These are phyloP conservation scores for Picochlorum sp. DNA, from an alignment of 139 green algal genomes.

Conservation along the genomic window DNA sequence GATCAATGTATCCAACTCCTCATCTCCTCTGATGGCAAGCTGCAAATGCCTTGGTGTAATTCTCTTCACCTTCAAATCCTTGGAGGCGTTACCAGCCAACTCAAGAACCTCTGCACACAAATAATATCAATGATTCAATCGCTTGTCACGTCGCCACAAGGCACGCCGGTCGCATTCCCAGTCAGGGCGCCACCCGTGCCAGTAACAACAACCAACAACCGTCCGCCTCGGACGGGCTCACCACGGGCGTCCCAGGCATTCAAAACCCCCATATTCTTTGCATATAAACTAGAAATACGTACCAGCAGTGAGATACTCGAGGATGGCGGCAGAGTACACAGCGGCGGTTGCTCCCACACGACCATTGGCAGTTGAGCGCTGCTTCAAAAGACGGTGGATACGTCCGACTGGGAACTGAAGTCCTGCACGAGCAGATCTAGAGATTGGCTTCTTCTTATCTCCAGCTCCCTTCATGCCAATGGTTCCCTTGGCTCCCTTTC, in stretches of 20 bases:
- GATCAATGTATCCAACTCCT: slow-evolving; percentile 99
- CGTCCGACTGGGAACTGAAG: slow-evolving; percentile 96
- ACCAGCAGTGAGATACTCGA: slow-evolving; percentile 52
- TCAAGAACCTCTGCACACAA: slow-evolving; percentile 96
- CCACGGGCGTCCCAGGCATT: too few species aligned
- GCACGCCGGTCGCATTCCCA: too few species aligned
- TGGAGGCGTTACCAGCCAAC: slow-evolving; percentile 97
- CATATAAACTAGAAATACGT: neutral
- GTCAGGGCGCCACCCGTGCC: too few species aligned
- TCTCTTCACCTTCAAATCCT: slow-evolving; percentile 99
- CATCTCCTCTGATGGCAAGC: slow-evolving; percentile 97
- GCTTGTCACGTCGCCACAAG: slow-evolving; percentile 17
- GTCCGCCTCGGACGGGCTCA: too few species aligned
- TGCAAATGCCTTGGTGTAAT: slow-evolving; percentile 98
- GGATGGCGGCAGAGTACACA: slow-evolving; percentile 96
- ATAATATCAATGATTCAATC: slow-evolving; percentile 45
- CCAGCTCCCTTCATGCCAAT: slow-evolving; percentile 47
- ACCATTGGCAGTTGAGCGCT: slow-evolving; percentile 85
- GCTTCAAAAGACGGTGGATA: slow-evolving; percentile 97
- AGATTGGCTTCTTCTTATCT: slow-evolving; percentile 80
- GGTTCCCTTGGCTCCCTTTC: slow-evolving; percentile 93
- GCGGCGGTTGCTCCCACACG: slow-evolving; percentile 95
- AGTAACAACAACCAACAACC: too few species aligned
- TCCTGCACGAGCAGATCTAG: slow-evolving; percentile 64
- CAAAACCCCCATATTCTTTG: too few species aligned